These are phyloP conservation scores for Bocquillonia castaneifolia DNA, from an alignment of 441 rosid species.

Conservation along the genomic window DNA sequence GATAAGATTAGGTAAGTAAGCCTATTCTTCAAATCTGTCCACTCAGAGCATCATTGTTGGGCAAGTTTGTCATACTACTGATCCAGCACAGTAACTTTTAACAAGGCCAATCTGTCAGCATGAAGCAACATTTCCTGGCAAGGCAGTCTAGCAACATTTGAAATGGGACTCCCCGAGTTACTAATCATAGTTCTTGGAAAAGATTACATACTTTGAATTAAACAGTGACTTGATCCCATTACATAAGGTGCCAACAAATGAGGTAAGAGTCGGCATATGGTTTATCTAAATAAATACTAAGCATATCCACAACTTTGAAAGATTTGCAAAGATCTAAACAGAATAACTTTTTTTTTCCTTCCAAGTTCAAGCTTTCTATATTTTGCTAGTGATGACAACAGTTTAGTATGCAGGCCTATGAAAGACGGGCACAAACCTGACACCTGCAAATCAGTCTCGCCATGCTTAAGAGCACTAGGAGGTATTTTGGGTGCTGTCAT, in stretches of 20 bases:
- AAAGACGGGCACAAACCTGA: conserved; percentile 42
- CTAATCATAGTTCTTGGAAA: background rate
- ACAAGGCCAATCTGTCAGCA: too few relatives aligned
- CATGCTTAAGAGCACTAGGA: conserved; percentile 57
- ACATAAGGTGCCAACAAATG: background rate
- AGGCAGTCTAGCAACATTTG: background rate
- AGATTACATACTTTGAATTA: background rate
- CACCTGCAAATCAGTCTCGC: conserved; percentile 70
- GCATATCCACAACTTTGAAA: background rate
- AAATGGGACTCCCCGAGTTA: background rate
- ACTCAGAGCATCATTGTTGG: background rate
- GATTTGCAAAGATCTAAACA: background rate
- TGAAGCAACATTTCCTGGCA: too few relatives aligned
- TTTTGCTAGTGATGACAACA: conserved; percentile 10
- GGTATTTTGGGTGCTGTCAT: conserved; percentile 91
- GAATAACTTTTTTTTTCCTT: too few relatives aligned
- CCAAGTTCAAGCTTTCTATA: background rate
- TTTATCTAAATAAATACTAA: background rate
- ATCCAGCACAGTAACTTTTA: too few relatives aligned
- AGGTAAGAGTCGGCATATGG: background rate
- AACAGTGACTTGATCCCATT: background rate
- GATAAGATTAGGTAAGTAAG: background rate
- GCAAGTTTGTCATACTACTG: background rate
- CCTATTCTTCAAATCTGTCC: background rate
- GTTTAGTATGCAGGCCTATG: background rate